A percentile compares a stretch with the other conserved stretches of the same genome.
Conservation (phyloP, 2,329 filamentous ascomycete genomes). For the Whalleya microplaca region DNA sequence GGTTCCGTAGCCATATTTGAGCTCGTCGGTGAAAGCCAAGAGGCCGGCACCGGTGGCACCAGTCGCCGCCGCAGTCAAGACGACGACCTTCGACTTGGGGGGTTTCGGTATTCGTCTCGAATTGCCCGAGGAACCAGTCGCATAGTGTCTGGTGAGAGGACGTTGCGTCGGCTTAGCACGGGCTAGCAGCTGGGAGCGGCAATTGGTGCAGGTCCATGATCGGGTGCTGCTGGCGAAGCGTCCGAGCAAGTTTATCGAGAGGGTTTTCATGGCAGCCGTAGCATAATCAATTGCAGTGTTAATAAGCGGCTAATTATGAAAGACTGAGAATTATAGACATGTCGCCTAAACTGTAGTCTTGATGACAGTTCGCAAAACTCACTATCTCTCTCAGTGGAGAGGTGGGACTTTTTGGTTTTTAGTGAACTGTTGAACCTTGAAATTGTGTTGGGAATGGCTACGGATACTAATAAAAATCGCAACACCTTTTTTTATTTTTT, state of each 20-base stretch:
- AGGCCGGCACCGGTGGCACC: constrained; percentile 52
- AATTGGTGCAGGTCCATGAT: constrained; percentile 52
- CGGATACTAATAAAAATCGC: constrained; percentile 19
- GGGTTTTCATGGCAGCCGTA: constrained; percentile 45
- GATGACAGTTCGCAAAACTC: not conserved
- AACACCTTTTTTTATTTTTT: constrained; percentile 21
- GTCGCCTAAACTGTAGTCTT: not conserved
- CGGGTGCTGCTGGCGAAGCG: constrained; percentile 44
- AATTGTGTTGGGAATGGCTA: constrained; percentile 30
- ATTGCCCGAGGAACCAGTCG: constrained; percentile 27
- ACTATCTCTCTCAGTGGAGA: constrained; percentile 4
- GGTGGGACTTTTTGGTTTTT: constrained; percentile 1
- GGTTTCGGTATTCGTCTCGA: constrained; percentile 27
- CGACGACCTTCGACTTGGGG: constrained; percentile 29
- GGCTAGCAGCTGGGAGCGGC: constrained; percentile 44
- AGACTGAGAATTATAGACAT: constrained; percentile 22
- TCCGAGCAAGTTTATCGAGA: constrained; percentile 41
- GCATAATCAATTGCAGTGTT: not conserved
- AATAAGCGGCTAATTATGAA: constrained; percentile 12
- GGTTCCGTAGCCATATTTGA: constrained; percentile 76
- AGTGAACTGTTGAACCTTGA: constrained; percentile 18
- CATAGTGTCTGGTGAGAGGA: constrained; percentile 27
- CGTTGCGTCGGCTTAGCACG: constrained; percentile 36
- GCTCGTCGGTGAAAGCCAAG: constrained; percentile 66
- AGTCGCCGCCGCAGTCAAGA: constrained; percentile 56